Evolutionary conservation across 23 red algal genomes (phyloP), one percentile per base, ranked within the genome.

Genomic region (Gracilaria domingensis): DNA sequence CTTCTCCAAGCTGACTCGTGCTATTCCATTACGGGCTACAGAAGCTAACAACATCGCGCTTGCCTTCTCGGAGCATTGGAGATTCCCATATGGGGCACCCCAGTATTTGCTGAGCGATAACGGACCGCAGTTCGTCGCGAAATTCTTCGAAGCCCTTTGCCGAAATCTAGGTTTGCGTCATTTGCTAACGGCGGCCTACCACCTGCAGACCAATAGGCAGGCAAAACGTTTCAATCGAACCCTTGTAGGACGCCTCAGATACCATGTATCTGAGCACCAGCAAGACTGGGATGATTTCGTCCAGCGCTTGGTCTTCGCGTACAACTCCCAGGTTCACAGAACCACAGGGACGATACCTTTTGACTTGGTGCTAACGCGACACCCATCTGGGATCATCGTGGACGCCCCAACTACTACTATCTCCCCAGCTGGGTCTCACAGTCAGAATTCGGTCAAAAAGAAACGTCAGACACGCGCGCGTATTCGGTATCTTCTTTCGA

Each of bases 111-210:
- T 85, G 38, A 39, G 34, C 79, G 80, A 93, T 49, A 93, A 85
- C 37, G 80, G 80, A 48, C 39, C 72, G 0, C 25, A 93, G 20
- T 84, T 93, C 37, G 61, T 78, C 17, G 54, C 80, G 16, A 85
- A 79, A 44, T 93, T 93, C 47, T 85, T 93, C 45, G 62, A 84
- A 37, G 25, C 80, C n/a, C 29, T 93, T 24, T 84, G 48, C 21
- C 17, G 58, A 34, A 20, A 57, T n/a, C 51, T 92, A 14, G 77
- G 77, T 1, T 4, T 61, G 4, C 24, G 48, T 4, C 48, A 81
- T 24, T 14, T 81, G 4, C 49, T 61, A 12, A 75, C 84, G 0
- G 76, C 84, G 39, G 67, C 66, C 0, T 88, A 88, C 40, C 69
- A 88, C 35, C 84, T 40, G 28, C 84, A 88, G 75, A 75, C 66